Conservation (phyloP, 2,329 filamentous ascomycete species). For the Botrytis squamosa region DNA sequence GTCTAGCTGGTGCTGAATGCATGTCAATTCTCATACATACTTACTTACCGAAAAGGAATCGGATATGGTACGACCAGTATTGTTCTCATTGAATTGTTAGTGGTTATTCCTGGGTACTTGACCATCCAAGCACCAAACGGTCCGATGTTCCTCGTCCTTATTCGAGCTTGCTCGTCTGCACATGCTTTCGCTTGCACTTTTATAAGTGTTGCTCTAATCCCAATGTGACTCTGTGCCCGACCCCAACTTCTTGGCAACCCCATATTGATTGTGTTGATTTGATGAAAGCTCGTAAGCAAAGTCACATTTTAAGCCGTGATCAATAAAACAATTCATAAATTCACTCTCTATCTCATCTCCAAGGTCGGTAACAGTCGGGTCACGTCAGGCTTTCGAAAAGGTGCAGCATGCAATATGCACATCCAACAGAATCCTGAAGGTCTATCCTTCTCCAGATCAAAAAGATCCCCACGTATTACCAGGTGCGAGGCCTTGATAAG, state of each 20-base stretch:
- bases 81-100: not conserved
- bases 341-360: conserved; percentile 12
- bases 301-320: conserved; percentile 14
- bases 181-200: conserved; percentile 8
- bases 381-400: conserved; percentile 16
- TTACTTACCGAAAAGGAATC: not conserved
- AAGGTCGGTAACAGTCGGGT: conserved; percentile 17
- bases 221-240: conserved; percentile 19
- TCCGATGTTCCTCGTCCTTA: conserved; percentile 24
- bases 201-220: conserved; percentile 10
- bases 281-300: conserved; percentile 14
- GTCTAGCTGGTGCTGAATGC: not conserved
- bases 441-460: conserved; percentile 8
- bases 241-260: conserved; percentile 15
- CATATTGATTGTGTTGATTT: conserved; percentile 14
- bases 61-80: conserved; percentile 3
- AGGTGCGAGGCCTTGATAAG: conserved; percentile 8
- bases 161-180: conserved; percentile 18
- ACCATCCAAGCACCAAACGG: conserved; percentile 20
- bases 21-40: conserved; percentile 12
- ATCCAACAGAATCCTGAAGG: conserved; percentile 7
- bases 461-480: conserved; percentile 11
- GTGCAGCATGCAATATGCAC: conserved; percentile 18
- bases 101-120: not conserved
- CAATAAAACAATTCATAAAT: conserved; percentile 8